These are phyloP conservation scores for Catharanthus roseus DNA, from an alignment of 257 asterid genomes.

Conservation along the genomic window DNA sequence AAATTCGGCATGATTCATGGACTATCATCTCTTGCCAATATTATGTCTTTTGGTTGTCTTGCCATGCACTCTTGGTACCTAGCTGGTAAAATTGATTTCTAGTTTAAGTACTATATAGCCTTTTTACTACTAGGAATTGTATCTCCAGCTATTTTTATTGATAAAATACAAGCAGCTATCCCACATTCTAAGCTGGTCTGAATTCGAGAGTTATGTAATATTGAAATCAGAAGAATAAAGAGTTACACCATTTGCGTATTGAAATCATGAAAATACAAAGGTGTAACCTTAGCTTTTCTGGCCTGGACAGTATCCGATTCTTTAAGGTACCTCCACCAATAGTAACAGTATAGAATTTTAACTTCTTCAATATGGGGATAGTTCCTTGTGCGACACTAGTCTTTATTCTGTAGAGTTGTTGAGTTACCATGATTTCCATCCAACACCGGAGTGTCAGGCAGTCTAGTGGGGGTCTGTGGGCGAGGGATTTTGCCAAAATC, in stretches of 20 bases:
- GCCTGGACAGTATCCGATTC: too few species aligned
- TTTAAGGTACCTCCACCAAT: too few species aligned
- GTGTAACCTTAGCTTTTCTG: too few species aligned
- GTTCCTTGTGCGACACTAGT: too few species aligned
- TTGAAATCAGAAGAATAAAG: slow-evolving; percentile 2
- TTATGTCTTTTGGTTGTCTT: slow-evolving; percentile 80
- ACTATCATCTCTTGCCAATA: slow-evolving; percentile 89
- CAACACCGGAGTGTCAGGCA: too few species aligned
- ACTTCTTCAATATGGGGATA: too few species aligned
- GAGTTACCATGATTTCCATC: too few species aligned
- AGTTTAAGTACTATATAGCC: slow-evolving; percentile 13
- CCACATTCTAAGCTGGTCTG: not conserved
- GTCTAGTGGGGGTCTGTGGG: too few species aligned
- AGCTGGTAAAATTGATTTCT: slow-evolving; percentile 69
- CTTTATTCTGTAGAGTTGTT: too few species aligned
- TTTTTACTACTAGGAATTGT: not conserved
- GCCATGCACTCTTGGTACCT: slow-evolving; percentile 96
- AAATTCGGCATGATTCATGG: slow-evolving; percentile 98
- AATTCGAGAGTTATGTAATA: not conserved
- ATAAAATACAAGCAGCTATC: not conserved
- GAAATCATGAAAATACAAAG: not conserved
- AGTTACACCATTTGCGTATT: not conserved
- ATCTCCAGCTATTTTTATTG: not conserved
- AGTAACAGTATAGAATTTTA: too few species aligned
- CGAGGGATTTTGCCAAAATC: too few species aligned